phyloP scores from a whole-genome alignment of 345 rosid genomes.

The Eucalyptus urophylla region DNA sequence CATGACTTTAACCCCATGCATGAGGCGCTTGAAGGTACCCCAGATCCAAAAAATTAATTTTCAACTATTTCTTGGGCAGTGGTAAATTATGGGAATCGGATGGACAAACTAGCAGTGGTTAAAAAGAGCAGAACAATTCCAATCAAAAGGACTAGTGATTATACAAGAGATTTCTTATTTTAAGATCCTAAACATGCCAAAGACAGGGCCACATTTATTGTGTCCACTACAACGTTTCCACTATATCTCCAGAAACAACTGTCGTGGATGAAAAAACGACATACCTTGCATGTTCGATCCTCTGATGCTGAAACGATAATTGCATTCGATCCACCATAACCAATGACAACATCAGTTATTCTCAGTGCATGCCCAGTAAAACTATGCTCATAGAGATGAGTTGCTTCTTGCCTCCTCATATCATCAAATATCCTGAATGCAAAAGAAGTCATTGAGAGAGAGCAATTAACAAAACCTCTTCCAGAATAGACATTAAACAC shows the following conservation, averaged over 20 bases:
- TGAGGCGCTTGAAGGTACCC: neutral
- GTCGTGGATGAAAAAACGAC: neutral
- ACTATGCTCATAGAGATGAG: slow-evolving; percentile 41
- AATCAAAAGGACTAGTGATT: neutral
- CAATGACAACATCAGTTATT: slow-evolving; percentile 54
- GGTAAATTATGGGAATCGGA: neutral
- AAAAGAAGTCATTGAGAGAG: neutral
- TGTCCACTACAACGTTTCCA: neutral
- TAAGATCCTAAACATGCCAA: neutral
- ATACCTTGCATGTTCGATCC: slow-evolving; percentile 79
- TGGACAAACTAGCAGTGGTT: neutral
- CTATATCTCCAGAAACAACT: neutral
- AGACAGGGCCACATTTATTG: neutral
- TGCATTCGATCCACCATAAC: slow-evolving; percentile 66
- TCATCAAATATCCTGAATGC: slow-evolving; percentile 67
- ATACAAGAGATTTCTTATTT: neutral
- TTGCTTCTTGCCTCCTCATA: slow-evolving; percentile 28
- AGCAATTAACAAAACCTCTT: neutral
- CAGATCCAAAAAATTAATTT: neutral
- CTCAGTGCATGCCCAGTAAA: slow-evolving; percentile 43
- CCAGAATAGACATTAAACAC: neutral
- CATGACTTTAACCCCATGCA: neutral
- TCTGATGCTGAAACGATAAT: slow-evolving; percentile 72
- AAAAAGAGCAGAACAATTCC: neutral
- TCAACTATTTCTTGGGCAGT: neutral